Conservation (phyloP, 1,284 basidiomycete genomes). For the Malassezia japonica region DNA sequence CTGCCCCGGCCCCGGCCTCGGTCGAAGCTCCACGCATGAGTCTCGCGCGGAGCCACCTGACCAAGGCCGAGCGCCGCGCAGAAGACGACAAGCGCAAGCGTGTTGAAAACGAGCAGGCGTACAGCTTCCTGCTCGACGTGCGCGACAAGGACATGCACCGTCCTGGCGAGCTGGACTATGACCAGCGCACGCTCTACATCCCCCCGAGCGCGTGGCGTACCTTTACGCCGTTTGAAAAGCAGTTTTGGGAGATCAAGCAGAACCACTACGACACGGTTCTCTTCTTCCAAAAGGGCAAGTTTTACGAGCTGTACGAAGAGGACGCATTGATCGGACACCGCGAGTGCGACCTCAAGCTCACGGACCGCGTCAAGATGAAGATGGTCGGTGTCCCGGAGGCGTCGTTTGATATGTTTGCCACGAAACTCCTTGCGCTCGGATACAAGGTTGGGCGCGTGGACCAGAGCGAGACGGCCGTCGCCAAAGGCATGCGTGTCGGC, state of each 20-base stretch:
- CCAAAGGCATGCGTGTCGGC: slow-evolving; percentile 55
- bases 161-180: slow-evolving; percentile 78
- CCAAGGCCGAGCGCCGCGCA: slow-evolving; percentile 69
- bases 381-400: slow-evolving; percentile 89
- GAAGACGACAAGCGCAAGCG: slow-evolving; percentile 55
- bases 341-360: slow-evolving; percentile 54
- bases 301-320: slow-evolving; percentile 47
- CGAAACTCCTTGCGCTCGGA: slow-evolving; percentile 56
- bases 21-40: not conserved
- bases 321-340: slow-evolving; percentile 48
- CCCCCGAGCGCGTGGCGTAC: slow-evolving; percentile 67
- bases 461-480: slow-evolving; percentile 82
- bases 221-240: slow-evolving; percentile 89
- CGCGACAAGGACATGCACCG: slow-evolving; percentile 73
- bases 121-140: slow-evolving; percentile 67
- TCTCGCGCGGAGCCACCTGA: slow-evolving; percentile 56
- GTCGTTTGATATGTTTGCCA: slow-evolving; percentile 61
- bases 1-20: not conserved
- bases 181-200: slow-evolving; percentile 77
- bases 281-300: slow-evolving; percentile 87
- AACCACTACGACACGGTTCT: slow-evolving; percentile 57
- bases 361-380: slow-evolving; percentile 90
- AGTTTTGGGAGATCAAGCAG: slow-evolving; percentile 47
- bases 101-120: slow-evolving; percentile 69
- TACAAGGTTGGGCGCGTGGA: slow-evolving; percentile 94